Percentiles rank a stretch among this genome's conserved stretches.
These are phyloP conservation scores for Cucurbita argyrosperma DNA, from an alignment of 306 rosid genomes.

Conservation along the genomic window DNA sequence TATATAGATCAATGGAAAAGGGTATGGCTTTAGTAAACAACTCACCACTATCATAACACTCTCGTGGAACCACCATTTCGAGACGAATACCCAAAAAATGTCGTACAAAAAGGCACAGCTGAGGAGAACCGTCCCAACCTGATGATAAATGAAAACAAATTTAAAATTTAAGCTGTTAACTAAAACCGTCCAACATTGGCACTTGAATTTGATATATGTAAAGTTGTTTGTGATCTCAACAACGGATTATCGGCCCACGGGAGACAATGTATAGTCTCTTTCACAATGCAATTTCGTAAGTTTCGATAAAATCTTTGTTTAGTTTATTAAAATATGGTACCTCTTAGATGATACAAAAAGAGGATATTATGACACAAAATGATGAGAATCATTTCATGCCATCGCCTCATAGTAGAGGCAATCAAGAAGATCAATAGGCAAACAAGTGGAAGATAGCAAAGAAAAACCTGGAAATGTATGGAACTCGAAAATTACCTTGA, in stretches of 20 bases:
- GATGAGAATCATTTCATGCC: background rate
- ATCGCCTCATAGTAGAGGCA: background rate
- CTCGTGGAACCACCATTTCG: slow-evolving; percentile 94
- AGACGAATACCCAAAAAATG: slow-evolving; percentile 95
- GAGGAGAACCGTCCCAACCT: slow-evolving; percentile 99
- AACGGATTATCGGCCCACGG: background rate
- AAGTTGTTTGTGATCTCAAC: background rate
- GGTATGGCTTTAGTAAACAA: slow-evolving; percentile 1
- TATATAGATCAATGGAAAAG: background rate
- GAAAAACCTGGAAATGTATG: background rate
- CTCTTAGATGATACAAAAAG: background rate
- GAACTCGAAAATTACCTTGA: slow-evolving; percentile 51
- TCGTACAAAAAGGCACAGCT: slow-evolving; percentile 89
- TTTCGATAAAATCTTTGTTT: background rate
- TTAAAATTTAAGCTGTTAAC: background rate
- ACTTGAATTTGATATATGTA: background rate
- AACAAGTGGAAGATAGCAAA: background rate
- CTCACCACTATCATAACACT: slow-evolving; percentile 99
- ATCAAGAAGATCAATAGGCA: background rate
- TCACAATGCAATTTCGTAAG: background rate
- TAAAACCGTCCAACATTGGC: background rate
- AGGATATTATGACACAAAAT: no score
- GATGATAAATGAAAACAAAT: slow-evolving; percentile 22
- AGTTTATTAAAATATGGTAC: background rate
- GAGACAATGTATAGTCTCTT: background rate